Conservation (phyloP, 805 yeast genomes). For the Blastobotrys mokoenaii region DNA sequence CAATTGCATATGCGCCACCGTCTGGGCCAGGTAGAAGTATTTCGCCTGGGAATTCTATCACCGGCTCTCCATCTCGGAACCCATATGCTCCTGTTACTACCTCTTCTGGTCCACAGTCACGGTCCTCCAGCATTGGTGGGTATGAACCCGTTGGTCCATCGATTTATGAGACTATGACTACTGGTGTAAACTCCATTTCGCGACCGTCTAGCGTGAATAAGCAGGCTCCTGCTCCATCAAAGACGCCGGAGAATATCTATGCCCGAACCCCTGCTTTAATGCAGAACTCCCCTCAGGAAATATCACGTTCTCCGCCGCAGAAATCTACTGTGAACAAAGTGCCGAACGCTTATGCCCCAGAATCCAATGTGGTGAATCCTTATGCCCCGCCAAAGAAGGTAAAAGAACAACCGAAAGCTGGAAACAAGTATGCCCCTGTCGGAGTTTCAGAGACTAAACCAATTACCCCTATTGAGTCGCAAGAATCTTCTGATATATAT, state of each 20-base stretch:
- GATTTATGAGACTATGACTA: neutral
- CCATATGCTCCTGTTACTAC: neutral
- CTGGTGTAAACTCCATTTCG: neutral
- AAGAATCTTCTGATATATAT: slow-evolving; percentile 9
- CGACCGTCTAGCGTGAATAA: neutral
- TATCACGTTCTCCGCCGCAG: too few relatives aligned
- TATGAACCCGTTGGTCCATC: neutral
- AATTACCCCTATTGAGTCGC: neutral
- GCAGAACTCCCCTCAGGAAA: too few relatives aligned
- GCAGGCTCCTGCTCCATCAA: slow-evolving; percentile 1
- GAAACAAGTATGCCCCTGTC: slow-evolving; percentile 1
- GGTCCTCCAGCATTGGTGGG: slow-evolving; percentile 6
- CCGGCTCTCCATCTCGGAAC: neutral
- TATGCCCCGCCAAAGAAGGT: neutral
- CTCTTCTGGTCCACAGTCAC: slow-evolving; percentile 1
- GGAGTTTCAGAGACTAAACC: neutral
- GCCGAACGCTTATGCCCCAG: neutral
- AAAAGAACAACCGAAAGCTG: neutral
- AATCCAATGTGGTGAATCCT: neutral
- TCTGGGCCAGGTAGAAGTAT: neutral
- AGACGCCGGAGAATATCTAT: slow-evolving; percentile 1
- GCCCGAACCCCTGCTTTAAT: neutral
- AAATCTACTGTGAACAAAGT: too few relatives aligned
- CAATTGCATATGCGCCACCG: neutral
- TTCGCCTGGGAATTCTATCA: neutral